Evolutionary conservation across 148 eudicot species (phyloP).

Genomic region (Rhododendron griersonianum): DNA sequence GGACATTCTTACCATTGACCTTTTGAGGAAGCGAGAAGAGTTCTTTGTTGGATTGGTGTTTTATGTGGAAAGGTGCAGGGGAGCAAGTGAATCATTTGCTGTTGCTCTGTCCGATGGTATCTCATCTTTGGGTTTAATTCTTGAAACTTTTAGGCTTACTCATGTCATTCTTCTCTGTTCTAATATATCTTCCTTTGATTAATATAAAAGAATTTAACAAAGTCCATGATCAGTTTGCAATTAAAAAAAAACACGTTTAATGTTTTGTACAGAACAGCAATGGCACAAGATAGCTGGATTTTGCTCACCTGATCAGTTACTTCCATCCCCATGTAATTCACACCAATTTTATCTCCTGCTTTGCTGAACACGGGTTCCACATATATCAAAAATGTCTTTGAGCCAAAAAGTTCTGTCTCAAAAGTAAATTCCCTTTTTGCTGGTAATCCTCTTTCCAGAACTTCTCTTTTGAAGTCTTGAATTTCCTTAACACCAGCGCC

Average conservation of each 20-base stretch:
- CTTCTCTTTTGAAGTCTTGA: constrained; percentile 85
- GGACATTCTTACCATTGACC: background rate
- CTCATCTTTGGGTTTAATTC: background rate
- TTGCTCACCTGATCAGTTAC: constrained; percentile 82
- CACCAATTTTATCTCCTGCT: constrained; percentile 86
- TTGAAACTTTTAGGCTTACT: background rate
- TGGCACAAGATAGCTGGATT: constrained; percentile 2
- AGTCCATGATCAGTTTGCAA: background rate
- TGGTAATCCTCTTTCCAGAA: constrained; percentile 69
- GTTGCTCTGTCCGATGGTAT: background rate
- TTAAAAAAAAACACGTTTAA: background rate
- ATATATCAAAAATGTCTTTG: constrained; percentile 79
- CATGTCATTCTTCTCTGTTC: background rate
- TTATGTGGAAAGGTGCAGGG: background rate
- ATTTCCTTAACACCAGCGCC: constrained; percentile 89
- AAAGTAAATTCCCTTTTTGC: constrained; percentile 92
- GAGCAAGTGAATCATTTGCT: background rate
- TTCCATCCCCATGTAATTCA: constrained; percentile 95
- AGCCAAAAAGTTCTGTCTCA: constrained; percentile 77
- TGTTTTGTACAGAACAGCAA: background rate
- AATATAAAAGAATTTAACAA: background rate
- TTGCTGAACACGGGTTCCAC: constrained; percentile 89
- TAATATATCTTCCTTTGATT: background rate
- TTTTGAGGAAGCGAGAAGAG: background rate
- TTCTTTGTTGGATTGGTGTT: background rate